Percentiles rank a stretch among this genome's conserved stretches.
phyloP scores from a whole-genome alignment of 2,329 filamentous ascomycete genomes.

The Colletotrichum somersetense region DNA sequence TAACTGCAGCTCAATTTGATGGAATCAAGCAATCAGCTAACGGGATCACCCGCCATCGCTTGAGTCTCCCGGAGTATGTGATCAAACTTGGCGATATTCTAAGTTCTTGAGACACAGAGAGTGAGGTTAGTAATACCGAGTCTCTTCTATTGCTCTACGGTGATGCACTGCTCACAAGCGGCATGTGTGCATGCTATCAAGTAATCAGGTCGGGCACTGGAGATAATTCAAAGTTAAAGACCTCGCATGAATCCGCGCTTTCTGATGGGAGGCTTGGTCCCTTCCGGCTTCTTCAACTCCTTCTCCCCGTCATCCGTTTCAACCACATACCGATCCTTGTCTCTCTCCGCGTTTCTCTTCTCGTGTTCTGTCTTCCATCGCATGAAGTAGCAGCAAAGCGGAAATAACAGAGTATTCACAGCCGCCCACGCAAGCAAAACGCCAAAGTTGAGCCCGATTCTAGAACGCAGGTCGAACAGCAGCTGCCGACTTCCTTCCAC shows the following conservation, averaged over 20 bases:
- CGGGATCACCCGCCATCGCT: not conserved
- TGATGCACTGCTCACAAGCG: not conserved
- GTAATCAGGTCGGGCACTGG: not conserved
- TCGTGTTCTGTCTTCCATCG: slow-evolving; percentile 54
- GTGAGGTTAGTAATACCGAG: not conserved
- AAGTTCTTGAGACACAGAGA: fast-evolving
- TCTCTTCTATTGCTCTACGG: not conserved
- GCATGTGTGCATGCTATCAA: not conserved
- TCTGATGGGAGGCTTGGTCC: slow-evolving; percentile 47
- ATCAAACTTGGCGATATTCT: not conserved
- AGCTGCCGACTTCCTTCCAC: slow-evolving; percentile 72
- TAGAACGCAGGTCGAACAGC: slow-evolving; percentile 69
- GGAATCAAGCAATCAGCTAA: not conserved
- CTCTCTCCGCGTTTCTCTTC: slow-evolving; percentile 45
- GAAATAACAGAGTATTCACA: slow-evolving; percentile 66
- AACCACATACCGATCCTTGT: slow-evolving; percentile 48
- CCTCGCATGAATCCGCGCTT: slow-evolving; percentile 51
- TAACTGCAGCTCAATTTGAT: not conserved
- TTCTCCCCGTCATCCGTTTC: slow-evolving; percentile 43
- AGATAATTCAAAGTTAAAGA: slow-evolving; percentile 29
- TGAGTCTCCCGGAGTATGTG: not conserved
- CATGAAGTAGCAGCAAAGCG: slow-evolving; percentile 59
- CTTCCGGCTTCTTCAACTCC: slow-evolving; percentile 47
- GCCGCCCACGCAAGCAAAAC: slow-evolving; percentile 70
- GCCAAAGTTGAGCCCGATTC: slow-evolving; percentile 71